Evolutionary conservation across 2,329 filamentous ascomycete genomes (phyloP), one percentile per base, ranked within the genome.

Genomic region (Epichloe amarillans): DNA sequence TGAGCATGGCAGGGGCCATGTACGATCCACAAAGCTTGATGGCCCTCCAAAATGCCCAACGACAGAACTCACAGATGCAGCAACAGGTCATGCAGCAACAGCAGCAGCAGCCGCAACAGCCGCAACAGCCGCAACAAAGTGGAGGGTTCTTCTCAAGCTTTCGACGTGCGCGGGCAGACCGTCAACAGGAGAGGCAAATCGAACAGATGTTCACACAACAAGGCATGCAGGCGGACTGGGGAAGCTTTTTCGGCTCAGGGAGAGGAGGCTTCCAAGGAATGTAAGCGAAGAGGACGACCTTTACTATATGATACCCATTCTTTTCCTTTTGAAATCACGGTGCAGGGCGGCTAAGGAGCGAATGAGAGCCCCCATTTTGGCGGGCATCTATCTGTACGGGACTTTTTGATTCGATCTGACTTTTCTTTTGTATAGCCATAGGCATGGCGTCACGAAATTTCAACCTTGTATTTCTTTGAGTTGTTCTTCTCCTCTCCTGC

Each of bases 121-220:
- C 52, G 38, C 56, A 53, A 15, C 55, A 55, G 10, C 56, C 55
- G 14, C 55, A 51, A 42, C 62, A 62, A 51, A 57, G 61, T 35
- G 62, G 67, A 43, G 66, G 57, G 23, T 41, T 60, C 15, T 57
- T 61, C 14, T 60, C 60, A 17, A 55, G 58, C 41, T 57, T 60
- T 47, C 56, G 59, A 39, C 56, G 61, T 19, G 54, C 55, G 19
- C 57, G 58, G 8, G 55, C 54, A 12, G 59, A 61, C 7, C 58
- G 61, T 33, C 62, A 62, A 40, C 61, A 64, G 53, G 66, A 67
- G 55, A 61, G 63, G 53, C 67, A 72, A 38, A 72, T 75, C 55
- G 72, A 75, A 50, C 72, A 75, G 38, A 72, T 77, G 62, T 69
- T 77, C 62, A 70, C 70, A 50, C 67, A 71, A 51, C 66, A 72